Conservation (phyloP, 768 basidiomycete species). For the Mycena leptocephala region DNA sequence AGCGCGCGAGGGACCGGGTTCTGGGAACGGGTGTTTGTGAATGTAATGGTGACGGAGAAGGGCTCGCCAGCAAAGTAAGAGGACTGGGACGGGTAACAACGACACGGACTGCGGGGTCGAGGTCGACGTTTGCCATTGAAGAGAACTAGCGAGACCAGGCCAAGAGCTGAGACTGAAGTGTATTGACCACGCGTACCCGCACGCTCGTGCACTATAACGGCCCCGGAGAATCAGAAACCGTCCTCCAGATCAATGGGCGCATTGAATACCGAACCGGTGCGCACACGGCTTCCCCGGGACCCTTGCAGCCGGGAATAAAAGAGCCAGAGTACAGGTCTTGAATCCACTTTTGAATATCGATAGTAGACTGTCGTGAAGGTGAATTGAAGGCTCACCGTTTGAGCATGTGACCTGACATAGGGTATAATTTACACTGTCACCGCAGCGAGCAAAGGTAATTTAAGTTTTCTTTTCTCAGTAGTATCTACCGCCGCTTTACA, state of each 20-base stretch:
- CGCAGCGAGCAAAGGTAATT: too few species aligned
- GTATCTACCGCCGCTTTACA: too few species aligned
- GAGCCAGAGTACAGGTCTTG: too few species aligned
- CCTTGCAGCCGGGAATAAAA: not conserved
- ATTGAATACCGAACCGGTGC: slow-evolving; percentile 1
- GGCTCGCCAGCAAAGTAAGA: slow-evolving; percentile 96
- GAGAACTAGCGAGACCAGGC: not conserved
- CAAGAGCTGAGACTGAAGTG: not conserved
- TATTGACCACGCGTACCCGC: not conserved
- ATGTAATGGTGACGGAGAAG: slow-evolving; percentile 88
- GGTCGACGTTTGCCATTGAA: slow-evolving; percentile 38
- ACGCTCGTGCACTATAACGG: slow-evolving; percentile 21
- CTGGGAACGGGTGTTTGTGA: slow-evolving; percentile 85
- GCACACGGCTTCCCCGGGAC: not conserved
- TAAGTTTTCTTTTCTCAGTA: too few species aligned
- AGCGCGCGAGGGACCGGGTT: slow-evolving; percentile 52
- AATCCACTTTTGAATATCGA: too few species aligned
- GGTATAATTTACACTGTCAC: too few species aligned
- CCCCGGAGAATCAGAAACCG: slow-evolving; percentile 10
- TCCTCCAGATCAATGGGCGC: not conserved
- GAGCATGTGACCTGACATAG: too few species aligned
- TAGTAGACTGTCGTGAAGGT: too few species aligned
- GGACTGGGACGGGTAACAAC: slow-evolving; percentile 83
- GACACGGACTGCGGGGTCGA: slow-evolving; percentile 74
- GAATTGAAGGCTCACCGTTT: too few species aligned